Conservation (phyloP, 2,329 filamentous ascomycete genomes). For the Beauveria rudraprayagi region DNA sequence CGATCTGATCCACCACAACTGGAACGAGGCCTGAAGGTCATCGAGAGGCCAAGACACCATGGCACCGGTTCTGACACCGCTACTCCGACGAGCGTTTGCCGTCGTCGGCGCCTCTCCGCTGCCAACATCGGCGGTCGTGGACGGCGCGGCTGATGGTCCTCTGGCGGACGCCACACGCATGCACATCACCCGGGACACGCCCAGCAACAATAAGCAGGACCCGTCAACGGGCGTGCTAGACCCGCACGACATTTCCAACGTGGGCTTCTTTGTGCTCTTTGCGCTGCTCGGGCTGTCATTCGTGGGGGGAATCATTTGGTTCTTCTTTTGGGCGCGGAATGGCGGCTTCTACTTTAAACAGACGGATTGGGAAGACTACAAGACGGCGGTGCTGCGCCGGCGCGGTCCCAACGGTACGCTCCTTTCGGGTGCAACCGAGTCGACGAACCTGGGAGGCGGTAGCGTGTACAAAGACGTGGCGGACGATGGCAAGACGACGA, state of each 20-base stretch:
- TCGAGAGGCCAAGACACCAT: neutral
- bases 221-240: constrained; percentile 42
- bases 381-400: constrained; percentile 81
- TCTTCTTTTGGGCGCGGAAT: constrained; percentile 98
- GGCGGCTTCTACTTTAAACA: constrained; percentile 84
- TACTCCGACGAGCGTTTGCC: constrained; percentile 3
- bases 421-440: constrained; percentile 71
- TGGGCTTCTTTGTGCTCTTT: constrained; percentile 75
- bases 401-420: constrained; percentile 85
- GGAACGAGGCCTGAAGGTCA: neutral
- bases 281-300: constrained; percentile 73
- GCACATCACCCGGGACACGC: constrained; percentile 34
- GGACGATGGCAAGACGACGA: constrained; percentile 36
- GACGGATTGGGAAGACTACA: constrained; percentile 97
- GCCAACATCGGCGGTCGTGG: neutral
- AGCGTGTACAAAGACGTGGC: constrained; percentile 72
- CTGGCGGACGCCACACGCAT: constrained; percentile 27
- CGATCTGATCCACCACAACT: neutral
- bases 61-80: constrained; percentile 7
- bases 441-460: constrained; percentile 78
- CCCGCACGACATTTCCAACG: constrained; percentile 53
- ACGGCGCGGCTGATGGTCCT: neutral
- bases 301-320: constrained; percentile 76
- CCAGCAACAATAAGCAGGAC: constrained; percentile 23
- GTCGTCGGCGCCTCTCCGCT: neutral